These are phyloP conservation scores for Naganishia vaughanmartiniae DNA, from an alignment of 768 basidiomycete genomes.

Conservation along the genomic window DNA sequence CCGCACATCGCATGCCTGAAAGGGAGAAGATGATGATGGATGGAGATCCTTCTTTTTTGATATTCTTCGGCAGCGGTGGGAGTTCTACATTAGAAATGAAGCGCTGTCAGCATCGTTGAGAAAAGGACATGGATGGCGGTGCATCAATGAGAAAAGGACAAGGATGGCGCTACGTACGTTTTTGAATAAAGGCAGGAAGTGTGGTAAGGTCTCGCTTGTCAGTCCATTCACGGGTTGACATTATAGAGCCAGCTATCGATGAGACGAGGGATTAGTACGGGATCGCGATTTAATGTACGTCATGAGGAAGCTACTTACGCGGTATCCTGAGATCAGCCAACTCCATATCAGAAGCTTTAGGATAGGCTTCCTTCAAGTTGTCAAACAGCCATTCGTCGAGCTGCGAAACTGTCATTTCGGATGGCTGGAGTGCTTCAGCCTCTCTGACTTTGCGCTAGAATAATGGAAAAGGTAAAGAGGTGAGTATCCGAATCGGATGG, in stretches of 20 bases:
- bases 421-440: slow-evolving; percentile 24
- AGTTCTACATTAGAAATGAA: slow-evolving; percentile 5
- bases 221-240: slow-evolving; percentile 72
- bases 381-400: slow-evolving; percentile 25
- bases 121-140: not conserved
- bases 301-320: slow-evolving; percentile 56
- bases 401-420: slow-evolving; percentile 22
- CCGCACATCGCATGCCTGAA: slow-evolving; percentile 88
- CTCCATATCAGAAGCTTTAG: slow-evolving; percentile 71
- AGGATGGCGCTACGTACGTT: slow-evolving; percentile 58
- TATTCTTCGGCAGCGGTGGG: slow-evolving; percentile 61
- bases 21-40: slow-evolving; percentile 78
- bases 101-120: not conserved
- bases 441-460: slow-evolving; percentile 24
- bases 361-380: slow-evolving; percentile 59
- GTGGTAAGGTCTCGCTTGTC: slow-evolving; percentile 68
- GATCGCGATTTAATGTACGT: slow-evolving; percentile 15
- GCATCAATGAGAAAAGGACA: not conserved
- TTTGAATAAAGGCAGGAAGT: slow-evolving; percentile 70
- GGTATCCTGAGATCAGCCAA: slow-evolving; percentile 74
- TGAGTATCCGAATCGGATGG: not conserved
- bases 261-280: not conserved
- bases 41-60: slow-evolving; percentile 78
- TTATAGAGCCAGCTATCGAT: slow-evolving; percentile 66
- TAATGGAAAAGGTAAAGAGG: not conserved